Percentiles rank a stretch among this genome's conserved stretches.
Conservation (phyloP, 108 stramenopile genomes). For the Cyclostephanos invisitatus region DNA sequence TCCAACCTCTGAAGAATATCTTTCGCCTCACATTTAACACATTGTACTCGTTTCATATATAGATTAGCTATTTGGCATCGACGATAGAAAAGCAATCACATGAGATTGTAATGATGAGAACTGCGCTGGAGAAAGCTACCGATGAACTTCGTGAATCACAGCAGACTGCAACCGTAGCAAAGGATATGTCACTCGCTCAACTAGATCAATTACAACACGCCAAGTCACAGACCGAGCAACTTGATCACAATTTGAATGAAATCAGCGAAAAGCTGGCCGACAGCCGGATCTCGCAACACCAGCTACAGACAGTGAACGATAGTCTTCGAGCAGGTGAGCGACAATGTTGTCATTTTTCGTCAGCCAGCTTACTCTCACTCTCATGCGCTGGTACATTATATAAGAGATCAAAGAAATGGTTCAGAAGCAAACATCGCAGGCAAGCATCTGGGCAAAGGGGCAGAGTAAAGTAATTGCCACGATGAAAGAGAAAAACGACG, state of each 20-base stretch:
- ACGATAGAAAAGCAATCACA: slow-evolving; percentile 15
- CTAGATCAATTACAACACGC: slow-evolving; percentile 9
- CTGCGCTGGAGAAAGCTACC: slow-evolving; percentile 22
- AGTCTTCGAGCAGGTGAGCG: slow-evolving; percentile 18
- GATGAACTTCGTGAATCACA: slow-evolving; percentile 19
- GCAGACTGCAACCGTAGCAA: slow-evolving; percentile 1
- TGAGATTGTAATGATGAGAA: slow-evolving; percentile 17
- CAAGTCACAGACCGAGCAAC: slow-evolving; percentile 13
- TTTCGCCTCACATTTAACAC: background rate
- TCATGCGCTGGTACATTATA: background rate
- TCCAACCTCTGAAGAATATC: background rate
- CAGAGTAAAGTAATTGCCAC: slow-evolving; percentile 24
- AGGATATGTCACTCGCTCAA: slow-evolving; percentile 10
- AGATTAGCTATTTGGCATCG: slow-evolving; percentile 25
- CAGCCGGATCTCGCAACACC: slow-evolving; percentile 20
- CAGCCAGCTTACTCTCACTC: background rate
- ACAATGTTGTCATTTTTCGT: background rate
- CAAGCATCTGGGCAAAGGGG: slow-evolving; percentile 7
- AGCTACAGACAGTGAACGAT: slow-evolving; percentile 25
- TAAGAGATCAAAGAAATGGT: slow-evolving; percentile 27
- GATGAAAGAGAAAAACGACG: slow-evolving; percentile 19
- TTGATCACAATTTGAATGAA: slow-evolving; percentile 29
- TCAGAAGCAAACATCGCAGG: slow-evolving; percentile 10
- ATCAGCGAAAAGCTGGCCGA: slow-evolving; percentile 27
- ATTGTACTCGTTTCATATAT: background rate